These are phyloP conservation scores for Saccharomycopsis guyanensis DNA, from an alignment of 805 yeast genomes.

Conservation along the genomic window DNA sequence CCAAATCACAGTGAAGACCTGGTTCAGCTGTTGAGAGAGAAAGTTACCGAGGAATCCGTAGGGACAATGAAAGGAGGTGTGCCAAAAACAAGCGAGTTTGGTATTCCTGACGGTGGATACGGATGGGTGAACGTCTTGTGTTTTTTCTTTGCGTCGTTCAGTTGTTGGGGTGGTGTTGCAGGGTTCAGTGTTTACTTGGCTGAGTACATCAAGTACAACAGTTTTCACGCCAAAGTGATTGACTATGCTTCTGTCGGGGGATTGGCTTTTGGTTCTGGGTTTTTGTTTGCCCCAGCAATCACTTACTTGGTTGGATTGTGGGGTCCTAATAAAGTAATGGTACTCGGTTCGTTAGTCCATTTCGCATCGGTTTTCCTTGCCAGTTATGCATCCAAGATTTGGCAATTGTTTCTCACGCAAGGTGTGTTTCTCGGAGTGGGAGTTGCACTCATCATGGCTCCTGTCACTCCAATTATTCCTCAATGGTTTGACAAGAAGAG, in stretches of 20 bases:
- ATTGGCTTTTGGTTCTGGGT: constrained; percentile 45
- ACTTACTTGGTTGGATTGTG: constrained; percentile 38
- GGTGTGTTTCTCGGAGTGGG: constrained; percentile 49
- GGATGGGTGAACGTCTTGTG: constrained; percentile 45
- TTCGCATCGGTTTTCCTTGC: constrained; percentile 45
- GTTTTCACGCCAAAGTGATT: constrained; percentile 41
- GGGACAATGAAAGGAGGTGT: neutral
- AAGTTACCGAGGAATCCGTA: too few species aligned
- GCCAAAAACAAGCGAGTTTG: constrained; percentile 8
- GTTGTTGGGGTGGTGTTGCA: constrained; percentile 52
- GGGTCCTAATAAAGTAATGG: constrained; percentile 35
- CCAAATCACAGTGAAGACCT: too few species aligned
- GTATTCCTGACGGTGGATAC: constrained; percentile 37
- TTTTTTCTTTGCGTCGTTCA: constrained; percentile 33
- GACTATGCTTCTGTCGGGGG: constrained; percentile 55
- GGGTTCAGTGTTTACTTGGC: constrained; percentile 47
- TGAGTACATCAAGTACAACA: constrained; percentile 36
- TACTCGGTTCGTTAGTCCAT: constrained; percentile 39
- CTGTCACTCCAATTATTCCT: constrained; percentile 41
- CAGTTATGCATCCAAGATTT: constrained; percentile 40
- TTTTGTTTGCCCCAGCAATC: constrained; percentile 40
- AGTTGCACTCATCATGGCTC: constrained; percentile 40
- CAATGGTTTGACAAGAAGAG: constrained; percentile 51
- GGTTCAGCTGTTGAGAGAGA: too few species aligned
- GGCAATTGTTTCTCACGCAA: constrained; percentile 53